These are phyloP conservation scores for Eleusine coracana DNA, from an alignment of 176 grass and related monocot species.

Conservation along the genomic window DNA sequence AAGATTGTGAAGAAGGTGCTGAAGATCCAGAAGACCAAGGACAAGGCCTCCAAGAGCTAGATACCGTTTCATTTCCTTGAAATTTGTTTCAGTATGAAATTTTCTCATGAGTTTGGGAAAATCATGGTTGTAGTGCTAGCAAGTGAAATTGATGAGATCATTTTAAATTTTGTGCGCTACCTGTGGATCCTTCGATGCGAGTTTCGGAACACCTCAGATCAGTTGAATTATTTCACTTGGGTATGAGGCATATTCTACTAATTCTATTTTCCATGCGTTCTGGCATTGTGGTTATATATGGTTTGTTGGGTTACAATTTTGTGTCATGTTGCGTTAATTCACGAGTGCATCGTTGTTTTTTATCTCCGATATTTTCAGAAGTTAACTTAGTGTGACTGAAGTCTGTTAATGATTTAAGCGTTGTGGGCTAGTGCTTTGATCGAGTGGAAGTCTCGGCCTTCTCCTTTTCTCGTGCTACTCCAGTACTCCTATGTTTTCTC, in stretches of 20 bases:
- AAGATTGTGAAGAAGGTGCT: conserved; percentile 92
- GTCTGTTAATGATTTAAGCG: too few species aligned
- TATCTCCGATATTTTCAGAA: too few species aligned
- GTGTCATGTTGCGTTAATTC: too few species aligned
- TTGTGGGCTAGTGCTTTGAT: too few species aligned
- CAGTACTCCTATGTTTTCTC: too few species aligned
- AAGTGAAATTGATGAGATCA: conserved; percentile 17
- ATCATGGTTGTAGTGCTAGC: conserved; percentile 26
- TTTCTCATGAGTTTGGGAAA: conserved; percentile 28
- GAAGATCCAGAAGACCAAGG: conserved; percentile 80
- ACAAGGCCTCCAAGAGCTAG: conserved; percentile 74
- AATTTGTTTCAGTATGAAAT: conserved; percentile 40
- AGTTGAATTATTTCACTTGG: background rate
- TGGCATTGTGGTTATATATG: background rate
- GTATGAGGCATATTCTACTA: background rate
- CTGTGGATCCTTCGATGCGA: background rate
- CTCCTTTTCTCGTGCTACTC: too few species aligned
- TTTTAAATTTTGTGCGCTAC: conserved; percentile 40
- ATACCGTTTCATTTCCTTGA: background rate
- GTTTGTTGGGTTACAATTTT: too few species aligned
- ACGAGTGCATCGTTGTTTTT: too few species aligned
- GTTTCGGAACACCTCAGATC: background rate
- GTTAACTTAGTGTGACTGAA: too few species aligned
- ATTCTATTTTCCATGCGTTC: background rate
- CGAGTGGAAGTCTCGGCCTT: too few species aligned